Evolutionary conservation across 352 stramenopile genomes (phyloP).

Genomic region (Pythium vanterpoolii): DNA sequence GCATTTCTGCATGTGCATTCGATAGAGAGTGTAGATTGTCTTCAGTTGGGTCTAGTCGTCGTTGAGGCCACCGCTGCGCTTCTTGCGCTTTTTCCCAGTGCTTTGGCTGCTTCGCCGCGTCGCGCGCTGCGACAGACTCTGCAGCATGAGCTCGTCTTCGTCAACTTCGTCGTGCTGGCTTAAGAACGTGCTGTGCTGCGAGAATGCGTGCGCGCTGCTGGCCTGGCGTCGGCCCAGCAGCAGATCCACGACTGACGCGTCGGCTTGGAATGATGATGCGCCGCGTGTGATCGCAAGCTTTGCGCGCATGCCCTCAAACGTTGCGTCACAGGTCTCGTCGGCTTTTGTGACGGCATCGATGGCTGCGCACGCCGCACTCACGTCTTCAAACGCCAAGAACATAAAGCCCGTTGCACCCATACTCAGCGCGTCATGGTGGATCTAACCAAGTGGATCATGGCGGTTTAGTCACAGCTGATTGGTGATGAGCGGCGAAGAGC

Average conservation of each 20-base stretch:
- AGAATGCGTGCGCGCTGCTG: constrained; percentile 33
- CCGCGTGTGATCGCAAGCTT: constrained; percentile 40
- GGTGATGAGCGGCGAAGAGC: not conserved
- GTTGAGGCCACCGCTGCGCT: not conserved
- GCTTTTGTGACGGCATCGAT: constrained; percentile 29
- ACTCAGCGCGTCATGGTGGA: constrained; percentile 67
- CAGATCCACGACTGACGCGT: constrained; percentile 45
- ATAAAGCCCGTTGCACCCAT: constrained; percentile 62
- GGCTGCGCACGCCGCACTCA: constrained; percentile 31
- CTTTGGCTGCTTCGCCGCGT: constrained; percentile 28
- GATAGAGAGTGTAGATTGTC: not conserved
- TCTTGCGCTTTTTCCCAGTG: constrained; percentile 26
- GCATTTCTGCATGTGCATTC: not conserved
- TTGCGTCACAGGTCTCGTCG: constrained; percentile 24
- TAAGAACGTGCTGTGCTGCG: constrained; percentile 36
- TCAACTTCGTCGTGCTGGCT: constrained; percentile 22
- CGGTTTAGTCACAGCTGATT: not conserved
- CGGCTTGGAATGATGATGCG: constrained; percentile 16
- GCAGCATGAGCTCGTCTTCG: constrained; percentile 72
- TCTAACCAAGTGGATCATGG: constrained; percentile 22
- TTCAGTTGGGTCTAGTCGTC: not conserved
- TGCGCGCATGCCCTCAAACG: constrained; percentile 40
- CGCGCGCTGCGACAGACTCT: constrained; percentile 70
- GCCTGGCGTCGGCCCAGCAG: constrained; percentile 43
- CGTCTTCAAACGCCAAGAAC: constrained; percentile 51